These are phyloP conservation scores for Mycosphaerella sp. DNA, from an alignment of 2,329 filamentous ascomycete genomes.

Conservation along the genomic window DNA sequence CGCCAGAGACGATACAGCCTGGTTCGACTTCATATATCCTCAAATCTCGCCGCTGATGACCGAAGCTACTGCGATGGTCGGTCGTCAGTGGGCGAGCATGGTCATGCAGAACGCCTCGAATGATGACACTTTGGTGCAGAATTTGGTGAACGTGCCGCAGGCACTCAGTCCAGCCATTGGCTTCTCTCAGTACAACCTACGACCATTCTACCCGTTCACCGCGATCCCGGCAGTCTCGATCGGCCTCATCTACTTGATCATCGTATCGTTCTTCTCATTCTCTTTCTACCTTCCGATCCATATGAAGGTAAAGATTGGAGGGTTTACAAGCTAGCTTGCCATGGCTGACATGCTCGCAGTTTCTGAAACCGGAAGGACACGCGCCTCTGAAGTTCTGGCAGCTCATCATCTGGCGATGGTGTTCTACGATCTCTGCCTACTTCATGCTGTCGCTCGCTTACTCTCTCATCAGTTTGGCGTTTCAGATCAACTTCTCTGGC, in stretches of 20 bases:
- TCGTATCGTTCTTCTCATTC: conserved; percentile 61
- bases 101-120: conserved; percentile 40
- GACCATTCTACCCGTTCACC: conserved; percentile 53
- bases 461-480: conserved; percentile 57
- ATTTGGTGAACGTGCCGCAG: conserved; percentile 47
- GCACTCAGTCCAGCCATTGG: conserved; percentile 52
- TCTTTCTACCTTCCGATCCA: conserved; percentile 60
- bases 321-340: background rate
- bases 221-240: conserved; percentile 55
- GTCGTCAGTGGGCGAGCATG: conserved; percentile 40
- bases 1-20: conserved; percentile 52
- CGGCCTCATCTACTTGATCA: conserved; percentile 61
- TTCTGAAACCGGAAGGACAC: conserved; percentile 50
- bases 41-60: conserved; percentile 45
- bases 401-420: conserved; percentile 53
- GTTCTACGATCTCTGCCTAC: conserved; percentile 53
- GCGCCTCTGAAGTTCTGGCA: conserved; percentile 54
- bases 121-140: conserved; percentile 36
- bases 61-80: conserved; percentile 46
- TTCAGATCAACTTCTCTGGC: conserved; percentile 54
- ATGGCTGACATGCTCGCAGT: conserved; percentile 32
- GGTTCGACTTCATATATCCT: conserved; percentile 50
- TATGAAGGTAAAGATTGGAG: conserved; percentile 33
- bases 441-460: conserved; percentile 58
- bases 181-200: conserved; percentile 52